These are phyloP conservation scores for Phycomyces nitens DNA, from an alignment of 192 early-diverging fungal species.

Conservation along the genomic window DNA sequence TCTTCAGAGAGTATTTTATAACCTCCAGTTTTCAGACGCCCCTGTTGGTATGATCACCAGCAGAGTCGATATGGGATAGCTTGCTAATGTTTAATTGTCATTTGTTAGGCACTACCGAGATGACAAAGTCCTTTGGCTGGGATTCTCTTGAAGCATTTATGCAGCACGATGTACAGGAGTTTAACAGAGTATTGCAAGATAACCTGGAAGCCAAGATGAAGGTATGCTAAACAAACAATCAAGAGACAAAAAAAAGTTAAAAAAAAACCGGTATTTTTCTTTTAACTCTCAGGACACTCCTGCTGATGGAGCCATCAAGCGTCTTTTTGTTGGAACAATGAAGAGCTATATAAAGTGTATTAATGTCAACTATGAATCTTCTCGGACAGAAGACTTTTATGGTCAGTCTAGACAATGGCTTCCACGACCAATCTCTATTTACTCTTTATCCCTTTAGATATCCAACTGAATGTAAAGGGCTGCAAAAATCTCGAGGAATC, in stretches of 20 bases:
- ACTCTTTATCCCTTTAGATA: conserved; percentile 56
- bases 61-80: background rate
- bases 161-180: conserved; percentile 99
- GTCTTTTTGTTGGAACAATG: conserved; percentile 95
- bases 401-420: conserved; percentile 39
- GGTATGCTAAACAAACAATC: too few relatives aligned
- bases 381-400: conserved; percentile 92
- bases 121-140: conserved; percentile 99
- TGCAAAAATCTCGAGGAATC: conserved; percentile 82
- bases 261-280: background rate
- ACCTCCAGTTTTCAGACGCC: conserved; percentile 66
- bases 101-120: conserved; percentile 72
- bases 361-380: conserved; percentile 92
- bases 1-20: conserved; percentile 93
- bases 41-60: conserved; percentile 53
- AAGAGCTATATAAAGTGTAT: conserved; percentile 97
- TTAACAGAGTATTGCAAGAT: conserved; percentile 95
- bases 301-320: conserved; percentile 87
- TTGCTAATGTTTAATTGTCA: background rate
- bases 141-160: conserved; percentile 89
- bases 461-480: conserved; percentile 96
- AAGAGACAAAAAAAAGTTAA: too few relatives aligned
- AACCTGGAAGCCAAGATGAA: conserved; percentile 98
- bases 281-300: conserved; percentile 67
- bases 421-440: background rate